Percentiles rank a stretch among this genome's conserved stretches.
phyloP scores from a whole-genome alignment of 768 basidiomycete genomes.

The Pseudohyphozyma bogoriensis region DNA sequence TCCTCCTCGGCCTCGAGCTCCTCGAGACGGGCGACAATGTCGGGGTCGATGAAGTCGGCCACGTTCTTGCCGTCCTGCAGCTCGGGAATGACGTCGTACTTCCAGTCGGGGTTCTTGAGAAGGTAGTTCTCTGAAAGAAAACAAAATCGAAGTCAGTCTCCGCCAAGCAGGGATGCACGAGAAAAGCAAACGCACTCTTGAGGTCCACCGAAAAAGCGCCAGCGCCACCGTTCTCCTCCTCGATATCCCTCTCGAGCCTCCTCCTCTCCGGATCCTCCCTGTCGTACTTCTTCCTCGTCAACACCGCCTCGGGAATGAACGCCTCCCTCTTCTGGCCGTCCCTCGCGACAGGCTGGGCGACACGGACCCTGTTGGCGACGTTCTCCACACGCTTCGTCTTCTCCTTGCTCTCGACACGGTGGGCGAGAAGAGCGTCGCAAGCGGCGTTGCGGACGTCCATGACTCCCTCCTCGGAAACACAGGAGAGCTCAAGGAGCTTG shows the following conservation, averaged over 20 bases:
- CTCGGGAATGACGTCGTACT: slow-evolving; percentile 93
- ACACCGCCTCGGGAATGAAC: slow-evolving; percentile 78
- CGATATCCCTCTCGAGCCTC: slow-evolving; percentile 65
- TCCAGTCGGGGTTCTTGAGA: slow-evolving; percentile 84
- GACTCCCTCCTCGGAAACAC: slow-evolving; percentile 93
- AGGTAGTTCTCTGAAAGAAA: slow-evolving; percentile 67
- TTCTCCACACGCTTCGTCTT: slow-evolving; percentile 87
- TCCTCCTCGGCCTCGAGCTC: slow-evolving; percentile 96
- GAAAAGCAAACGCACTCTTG: slow-evolving; percentile 53
- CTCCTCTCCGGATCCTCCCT: slow-evolving; percentile 71
- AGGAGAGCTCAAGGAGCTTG: slow-evolving; percentile 72
- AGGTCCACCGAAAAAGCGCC: slow-evolving; percentile 86
- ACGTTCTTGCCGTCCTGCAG: slow-evolving; percentile 98
- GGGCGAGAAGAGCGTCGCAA: slow-evolving; percentile 88
- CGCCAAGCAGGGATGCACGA: not conserved
- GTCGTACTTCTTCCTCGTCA: slow-evolving; percentile 69
- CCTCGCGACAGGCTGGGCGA: slow-evolving; percentile 77
- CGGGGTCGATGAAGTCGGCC: slow-evolving; percentile 96
- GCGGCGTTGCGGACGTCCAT: slow-evolving; percentile 93
- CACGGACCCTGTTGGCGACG: slow-evolving; percentile 90
- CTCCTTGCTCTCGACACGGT: slow-evolving; percentile 87
- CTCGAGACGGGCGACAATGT: slow-evolving; percentile 92
- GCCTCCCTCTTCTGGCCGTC: slow-evolving; percentile 82
- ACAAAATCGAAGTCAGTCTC: not conserved
- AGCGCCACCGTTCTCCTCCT: slow-evolving; percentile 75